phyloP scores from a whole-genome alignment of 768 basidiomycete genomes.

The Candolleomyces eurysporus region DNA sequence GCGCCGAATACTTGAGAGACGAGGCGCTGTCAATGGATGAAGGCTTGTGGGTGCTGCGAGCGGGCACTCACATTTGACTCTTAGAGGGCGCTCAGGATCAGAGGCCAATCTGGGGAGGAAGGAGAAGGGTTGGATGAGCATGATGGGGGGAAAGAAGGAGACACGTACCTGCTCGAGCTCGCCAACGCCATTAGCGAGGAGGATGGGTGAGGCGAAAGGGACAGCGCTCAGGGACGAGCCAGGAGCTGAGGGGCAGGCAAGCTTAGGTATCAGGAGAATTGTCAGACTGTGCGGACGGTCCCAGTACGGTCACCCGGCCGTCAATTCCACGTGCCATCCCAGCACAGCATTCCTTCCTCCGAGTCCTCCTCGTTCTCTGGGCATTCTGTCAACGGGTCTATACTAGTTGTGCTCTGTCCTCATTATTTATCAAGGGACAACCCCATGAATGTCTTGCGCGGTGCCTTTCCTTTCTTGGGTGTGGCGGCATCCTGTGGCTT shows the following conservation, averaged over 20 bases:
- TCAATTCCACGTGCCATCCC: neutral
- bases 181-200: conserved; percentile 18
- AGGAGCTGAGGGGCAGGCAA: neutral
- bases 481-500: neutral
- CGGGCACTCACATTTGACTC: conserved; percentile 45
- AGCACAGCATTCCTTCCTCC: neutral
- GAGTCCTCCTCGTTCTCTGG: neutral
- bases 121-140: neutral
- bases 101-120: conserved; percentile 31
- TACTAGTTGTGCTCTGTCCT: too few relatives aligned
- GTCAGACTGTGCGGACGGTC: neutral
- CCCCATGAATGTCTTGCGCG: neutral
- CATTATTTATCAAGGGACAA: too few relatives aligned
- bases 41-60: neutral
- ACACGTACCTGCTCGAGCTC: conserved; percentile 32
- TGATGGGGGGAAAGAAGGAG: neutral
- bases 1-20: conserved; percentile 66
- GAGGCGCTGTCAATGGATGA: neutral
- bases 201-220: neutral
- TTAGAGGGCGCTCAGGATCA: conserved; percentile 48
- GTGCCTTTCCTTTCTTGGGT: neutral
- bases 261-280: conserved; percentile 1
- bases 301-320: too few relatives aligned
- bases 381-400: too few relatives aligned
- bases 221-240: neutral